Conservation (phyloP, 2,329 filamentous ascomycete species). For the Ascomycota sp. region DNA sequence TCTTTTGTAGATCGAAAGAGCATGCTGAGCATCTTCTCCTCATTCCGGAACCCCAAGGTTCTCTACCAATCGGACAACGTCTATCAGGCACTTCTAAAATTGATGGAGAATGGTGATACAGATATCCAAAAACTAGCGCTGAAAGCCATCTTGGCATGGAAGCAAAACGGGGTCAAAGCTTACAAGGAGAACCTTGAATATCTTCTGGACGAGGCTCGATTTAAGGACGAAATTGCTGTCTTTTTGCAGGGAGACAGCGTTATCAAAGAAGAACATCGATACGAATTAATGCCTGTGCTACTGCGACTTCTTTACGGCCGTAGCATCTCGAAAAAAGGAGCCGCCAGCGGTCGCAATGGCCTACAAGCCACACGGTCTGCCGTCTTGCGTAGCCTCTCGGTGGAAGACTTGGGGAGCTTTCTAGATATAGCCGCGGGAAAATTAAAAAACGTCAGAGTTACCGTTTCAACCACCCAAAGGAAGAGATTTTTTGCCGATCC, state of each 20-base stretch:
- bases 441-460: conserved; percentile 36
- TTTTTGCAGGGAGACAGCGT: conserved; percentile 57
- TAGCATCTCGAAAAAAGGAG: conserved; percentile 61
- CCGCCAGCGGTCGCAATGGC: conserved; percentile 54
- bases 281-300: conserved; percentile 61
- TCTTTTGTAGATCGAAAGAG: conserved; percentile 61
- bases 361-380: conserved; percentile 63
- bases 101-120: conserved; percentile 70
- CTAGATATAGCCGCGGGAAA: conserved; percentile 60
- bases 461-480: conserved; percentile 24
- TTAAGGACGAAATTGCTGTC: conserved; percentile 81
- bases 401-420: conserved; percentile 57
- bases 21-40: conserved; percentile 57
- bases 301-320: conserved; percentile 75
- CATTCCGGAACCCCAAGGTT: conserved; percentile 70
- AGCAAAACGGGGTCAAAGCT: conserved; percentile 46
- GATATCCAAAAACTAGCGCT: conserved; percentile 73
- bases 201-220: conserved; percentile 71
- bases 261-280: conserved; percentile 51
- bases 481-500: conserved; percentile 33
- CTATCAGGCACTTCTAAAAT: conserved; percentile 46
- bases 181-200: conserved; percentile 76
- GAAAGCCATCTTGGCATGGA: conserved; percentile 76
- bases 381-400: conserved; percentile 53
- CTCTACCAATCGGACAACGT: conserved; percentile 60